Evolutionary conservation across 805 yeast genomes (phyloP).

Genomic region (Starmerella floricola): DNA sequence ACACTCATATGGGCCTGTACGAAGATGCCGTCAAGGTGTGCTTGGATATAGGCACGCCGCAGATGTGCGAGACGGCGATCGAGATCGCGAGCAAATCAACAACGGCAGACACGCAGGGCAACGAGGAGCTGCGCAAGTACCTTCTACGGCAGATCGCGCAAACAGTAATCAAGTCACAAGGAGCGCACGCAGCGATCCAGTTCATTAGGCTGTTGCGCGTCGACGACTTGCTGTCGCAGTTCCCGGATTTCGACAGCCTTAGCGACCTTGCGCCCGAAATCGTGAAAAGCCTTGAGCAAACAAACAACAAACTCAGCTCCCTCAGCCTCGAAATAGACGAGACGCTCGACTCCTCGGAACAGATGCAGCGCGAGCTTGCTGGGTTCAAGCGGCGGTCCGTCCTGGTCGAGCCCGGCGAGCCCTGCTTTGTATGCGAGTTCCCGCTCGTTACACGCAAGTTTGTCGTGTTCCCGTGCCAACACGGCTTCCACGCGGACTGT

Average conservation of each 20-base stretch:
- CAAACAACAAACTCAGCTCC: constrained; percentile 52
- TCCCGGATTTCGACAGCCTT: constrained; percentile 73
- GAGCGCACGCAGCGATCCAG: constrained; percentile 25
- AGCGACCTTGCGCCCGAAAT: constrained; percentile 77
- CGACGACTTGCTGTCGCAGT: constrained; percentile 70
- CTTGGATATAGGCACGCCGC: constrained; percentile 34
- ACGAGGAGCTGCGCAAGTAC: constrained; percentile 45
- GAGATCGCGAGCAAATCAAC: constrained; percentile 40
- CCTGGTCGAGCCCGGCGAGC: constrained; percentile 68
- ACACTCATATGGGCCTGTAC: constrained; percentile 51
- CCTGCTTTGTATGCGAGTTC: constrained; percentile 61
- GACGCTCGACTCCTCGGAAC: constrained; percentile 47
- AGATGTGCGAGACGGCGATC: constrained; percentile 46
- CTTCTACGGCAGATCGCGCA: constrained; percentile 61
- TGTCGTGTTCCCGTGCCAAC: constrained; percentile 78
- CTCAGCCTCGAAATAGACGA: constrained; percentile 65
- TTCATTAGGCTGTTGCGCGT: constrained; percentile 35
- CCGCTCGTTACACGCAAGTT: constrained; percentile 63
- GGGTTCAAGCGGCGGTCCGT: constrained; percentile 42
- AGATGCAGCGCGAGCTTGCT: constrained; percentile 48
- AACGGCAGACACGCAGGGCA: constrained; percentile 30
- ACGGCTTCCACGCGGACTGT: constrained; percentile 83
- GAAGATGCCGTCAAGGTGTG: constrained; percentile 78
- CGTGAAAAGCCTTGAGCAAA: constrained; percentile 61
- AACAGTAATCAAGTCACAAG: constrained; percentile 27